Base-by-base conservation (phyloP, 306 rosid species). In the Cucurbita moschata region DNA sequence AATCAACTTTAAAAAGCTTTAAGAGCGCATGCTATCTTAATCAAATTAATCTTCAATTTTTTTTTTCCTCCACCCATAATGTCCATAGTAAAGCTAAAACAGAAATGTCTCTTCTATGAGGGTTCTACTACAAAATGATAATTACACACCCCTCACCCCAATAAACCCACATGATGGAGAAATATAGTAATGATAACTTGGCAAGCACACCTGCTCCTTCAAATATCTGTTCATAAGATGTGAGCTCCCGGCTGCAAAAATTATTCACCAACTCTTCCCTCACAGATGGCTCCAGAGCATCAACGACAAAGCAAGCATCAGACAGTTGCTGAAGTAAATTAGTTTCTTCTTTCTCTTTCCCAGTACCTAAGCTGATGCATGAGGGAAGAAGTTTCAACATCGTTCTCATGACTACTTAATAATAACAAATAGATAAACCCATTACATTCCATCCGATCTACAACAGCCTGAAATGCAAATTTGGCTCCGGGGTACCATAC, bases 271-370 rank as follows among this genome's bases (percentile, higher is more conserved):
- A 81, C 82, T 94, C 99, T 85, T 94, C 99, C 82, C 90, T 87
- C 67, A 94, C 99, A 52, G 99, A 94, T 62, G 99, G 92, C 87
- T 94, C 99, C 75, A 94, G 83, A 63, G 99, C 96, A 84, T 94
- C 92, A 77, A 94, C 97, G 77, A 94, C 99, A 83, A 91, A 84
- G 85, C 99, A 94, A 76, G 99, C 96, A 82, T 94, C 96, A 78
- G 99, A 91, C 87, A 94, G 79, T 53, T 88, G 96, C 85, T 89
- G 95, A 49, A 94, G 90, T 77, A 94, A 83, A 84, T 89, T 87
- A 37, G 86, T 79, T 88, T 94, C 97, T 83, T 91, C 99, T 52
- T 96, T 85, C 88, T 94, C 99, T 81, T 94, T 94, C 71, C 99
- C 99, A 23, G 99, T 91, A 78, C 99, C 99, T 88, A 94, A 85